Evolutionary conservation across 352 stramenopile species (phyloP), one percentile per base, ranked within the genome.

Genomic region (Globisporangium lucens): DNA sequence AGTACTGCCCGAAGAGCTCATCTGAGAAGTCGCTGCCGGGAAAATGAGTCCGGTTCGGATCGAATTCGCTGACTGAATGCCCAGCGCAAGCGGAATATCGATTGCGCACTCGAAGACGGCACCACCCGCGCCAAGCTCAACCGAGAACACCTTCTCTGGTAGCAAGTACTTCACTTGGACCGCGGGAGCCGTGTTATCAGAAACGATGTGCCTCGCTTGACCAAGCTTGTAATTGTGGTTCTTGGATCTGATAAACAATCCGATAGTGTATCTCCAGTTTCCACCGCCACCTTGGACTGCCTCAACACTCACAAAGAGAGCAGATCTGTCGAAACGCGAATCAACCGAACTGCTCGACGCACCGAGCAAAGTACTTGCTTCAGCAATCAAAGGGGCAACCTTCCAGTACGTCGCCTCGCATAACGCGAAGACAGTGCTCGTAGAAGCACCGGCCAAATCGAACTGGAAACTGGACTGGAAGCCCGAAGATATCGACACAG

Each of bases 351-450:
- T 60, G 47, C 9, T 61, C 20, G 65, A 57, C 29, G 29, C 35
- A 13, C 74, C 46, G 13, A 27, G 38, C 12, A 56, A 30, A 46
- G 83, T 78, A 17, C 43, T 63, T 2, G 66, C 66, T 41, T 77
- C 76, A 35, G 67, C 47, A 29, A 94, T 69, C 33, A 94, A 64
- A 0, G 88, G 81, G 20, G 73, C 63, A 2, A 89, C 20, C 43
- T 89, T 72, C 88, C 88, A 96, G 56, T 84, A 96, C 30, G 83
- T 90, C 1, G 78, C 65, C 63, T 89, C 80, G 52, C 79, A 84
- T 17, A 94, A 63, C 3, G 86, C 83, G 69, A 93, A 89, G 1
- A 92, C 72, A 41, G 79, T 61, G 7, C 20, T 62, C 24, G 38
- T 51, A 8, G 63, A 56, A 17, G 4, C 58, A 36, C 30, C 52